A percentile compares a stretch with the other conserved stretches of the same genome.
These are phyloP conservation scores for Leccinum obscurum DNA, from an alignment of 768 basidiomycete species.

Conservation along the genomic window DNA sequence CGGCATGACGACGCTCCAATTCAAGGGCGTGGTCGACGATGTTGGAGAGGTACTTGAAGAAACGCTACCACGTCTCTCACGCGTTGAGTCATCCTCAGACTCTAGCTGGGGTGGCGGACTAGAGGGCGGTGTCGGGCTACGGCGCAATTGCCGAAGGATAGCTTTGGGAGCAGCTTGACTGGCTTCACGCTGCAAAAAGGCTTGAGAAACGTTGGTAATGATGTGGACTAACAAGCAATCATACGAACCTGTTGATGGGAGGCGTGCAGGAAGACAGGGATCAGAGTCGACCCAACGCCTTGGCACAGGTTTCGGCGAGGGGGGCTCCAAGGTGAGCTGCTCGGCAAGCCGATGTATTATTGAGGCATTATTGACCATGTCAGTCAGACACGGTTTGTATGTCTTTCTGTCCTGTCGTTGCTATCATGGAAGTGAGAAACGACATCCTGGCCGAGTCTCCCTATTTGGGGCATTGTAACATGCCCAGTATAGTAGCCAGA, in stretches of 20 bases:
- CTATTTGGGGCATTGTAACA: constrained; percentile 3
- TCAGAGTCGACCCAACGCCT: constrained; percentile 47
- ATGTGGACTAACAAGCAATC: constrained; percentile 4
- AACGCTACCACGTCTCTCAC: constrained; percentile 14
- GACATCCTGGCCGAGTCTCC: neutral
- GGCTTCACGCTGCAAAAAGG: constrained; percentile 74
- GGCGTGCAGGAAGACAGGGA: constrained; percentile 65
- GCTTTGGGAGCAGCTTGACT: constrained; percentile 55
- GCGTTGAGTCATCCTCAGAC: constrained; percentile 12
- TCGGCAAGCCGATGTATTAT: constrained; percentile 32
- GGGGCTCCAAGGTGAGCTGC: constrained; percentile 21
- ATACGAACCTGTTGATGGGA: constrained; percentile 62
- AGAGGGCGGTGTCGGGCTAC: constrained; percentile 41
- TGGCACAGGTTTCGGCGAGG: constrained; percentile 22
- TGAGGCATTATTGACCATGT: constrained; percentile 56
- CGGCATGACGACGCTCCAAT: constrained; percentile 17
- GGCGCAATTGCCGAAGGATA: constrained; percentile 53
- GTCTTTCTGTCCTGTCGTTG: neutral
- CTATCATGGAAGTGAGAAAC: constrained; percentile 18
- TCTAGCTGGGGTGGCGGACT: constrained; percentile 19
- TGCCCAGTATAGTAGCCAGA: neutral
- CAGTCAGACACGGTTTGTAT: constrained; percentile 8
- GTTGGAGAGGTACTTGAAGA: constrained; percentile 25
- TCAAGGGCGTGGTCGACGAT: constrained; percentile 18
- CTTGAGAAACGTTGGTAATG: constrained; percentile 40